Conservation (phyloP, 345 rosid species). For the Rhizophora mangle region DNA sequence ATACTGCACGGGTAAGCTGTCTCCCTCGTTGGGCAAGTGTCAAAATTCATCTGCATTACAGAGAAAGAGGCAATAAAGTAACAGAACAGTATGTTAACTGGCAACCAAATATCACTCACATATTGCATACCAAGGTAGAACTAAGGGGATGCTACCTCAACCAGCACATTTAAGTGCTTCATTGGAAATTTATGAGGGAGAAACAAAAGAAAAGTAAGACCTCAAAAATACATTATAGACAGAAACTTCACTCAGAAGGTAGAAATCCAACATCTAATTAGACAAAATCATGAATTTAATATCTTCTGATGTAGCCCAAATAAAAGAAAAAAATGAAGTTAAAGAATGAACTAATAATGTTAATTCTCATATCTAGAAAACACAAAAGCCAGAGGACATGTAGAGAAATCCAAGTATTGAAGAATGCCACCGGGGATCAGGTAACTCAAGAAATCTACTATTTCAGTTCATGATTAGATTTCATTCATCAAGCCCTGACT, state of each 20-base stretch:
- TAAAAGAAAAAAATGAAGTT: no score
- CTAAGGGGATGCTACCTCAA: background rate
- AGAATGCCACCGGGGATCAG: background rate
- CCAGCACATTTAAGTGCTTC: background rate
- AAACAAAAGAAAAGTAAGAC: background rate
- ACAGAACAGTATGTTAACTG: background rate
- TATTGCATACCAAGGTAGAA: background rate
- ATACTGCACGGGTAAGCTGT: constrained; percentile 87
- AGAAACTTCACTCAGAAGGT: background rate
- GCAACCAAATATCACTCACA: background rate
- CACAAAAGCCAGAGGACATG: constrained; percentile 4
- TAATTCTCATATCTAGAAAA: background rate
- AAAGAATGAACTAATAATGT: background rate
- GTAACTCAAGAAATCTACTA: background rate
- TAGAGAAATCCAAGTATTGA: background rate
- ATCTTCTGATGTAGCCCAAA: no score
- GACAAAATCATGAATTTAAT: background rate
- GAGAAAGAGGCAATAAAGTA: constrained; percentile 11
- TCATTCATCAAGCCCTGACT: background rate
- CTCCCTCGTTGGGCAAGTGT: constrained; percentile 80
- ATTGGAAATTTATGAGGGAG: background rate
- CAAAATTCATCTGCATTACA: constrained; percentile 78
- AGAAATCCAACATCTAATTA: background rate
- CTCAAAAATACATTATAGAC: background rate
- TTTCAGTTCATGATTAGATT: background rate